These are phyloP conservation scores for Fusarium tjaetaba DNA, from an alignment of 2,329 filamentous ascomycete genomes.

Conservation along the genomic window DNA sequence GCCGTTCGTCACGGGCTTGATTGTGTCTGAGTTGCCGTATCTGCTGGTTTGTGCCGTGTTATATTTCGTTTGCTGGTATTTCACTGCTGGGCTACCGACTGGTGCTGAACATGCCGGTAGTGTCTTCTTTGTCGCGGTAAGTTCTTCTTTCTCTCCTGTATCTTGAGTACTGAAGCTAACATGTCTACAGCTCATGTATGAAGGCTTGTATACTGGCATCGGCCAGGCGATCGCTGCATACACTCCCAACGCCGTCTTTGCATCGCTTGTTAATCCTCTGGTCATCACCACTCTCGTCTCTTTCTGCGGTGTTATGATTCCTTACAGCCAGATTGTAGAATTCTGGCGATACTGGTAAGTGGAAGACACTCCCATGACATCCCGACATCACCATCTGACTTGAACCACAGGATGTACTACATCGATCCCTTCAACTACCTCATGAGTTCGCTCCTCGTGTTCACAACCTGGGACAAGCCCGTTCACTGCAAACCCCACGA, in stretches of 20 bases:
- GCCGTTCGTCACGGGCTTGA: conserved; percentile 64
- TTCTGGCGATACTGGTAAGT: conserved; percentile 74
- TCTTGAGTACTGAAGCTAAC: not conserved
- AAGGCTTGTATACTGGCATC: conserved; percentile 68
- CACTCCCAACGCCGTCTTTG: conserved; percentile 69
- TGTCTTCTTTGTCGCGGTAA: conserved; percentile 62
- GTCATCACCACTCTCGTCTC: conserved; percentile 68
- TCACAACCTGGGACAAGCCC: conserved; percentile 57
- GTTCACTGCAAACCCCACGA: conserved; percentile 60
- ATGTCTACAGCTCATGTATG: conserved; percentile 54
- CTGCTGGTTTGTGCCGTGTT: conserved; percentile 55
- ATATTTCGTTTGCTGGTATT: conserved; percentile 68
- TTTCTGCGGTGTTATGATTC: conserved; percentile 80
- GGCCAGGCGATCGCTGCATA: conserved; percentile 71
- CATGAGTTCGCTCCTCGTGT: conserved; percentile 64
- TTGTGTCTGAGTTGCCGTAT: conserved; percentile 59
- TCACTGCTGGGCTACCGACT: conserved; percentile 61
- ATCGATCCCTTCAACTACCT: conserved; percentile 71
- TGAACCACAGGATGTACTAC: conserved; percentile 56
- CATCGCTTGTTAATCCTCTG: conserved; percentile 65
- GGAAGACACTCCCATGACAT: fast-evolving
- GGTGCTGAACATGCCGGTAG: conserved; percentile 58
- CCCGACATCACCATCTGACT: not conserved
- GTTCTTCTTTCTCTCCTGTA: fast-evolving
- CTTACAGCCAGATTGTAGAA: conserved; percentile 66